Conservation (phyloP, 306 rosid species). For the Rosa lucieae region DNA sequence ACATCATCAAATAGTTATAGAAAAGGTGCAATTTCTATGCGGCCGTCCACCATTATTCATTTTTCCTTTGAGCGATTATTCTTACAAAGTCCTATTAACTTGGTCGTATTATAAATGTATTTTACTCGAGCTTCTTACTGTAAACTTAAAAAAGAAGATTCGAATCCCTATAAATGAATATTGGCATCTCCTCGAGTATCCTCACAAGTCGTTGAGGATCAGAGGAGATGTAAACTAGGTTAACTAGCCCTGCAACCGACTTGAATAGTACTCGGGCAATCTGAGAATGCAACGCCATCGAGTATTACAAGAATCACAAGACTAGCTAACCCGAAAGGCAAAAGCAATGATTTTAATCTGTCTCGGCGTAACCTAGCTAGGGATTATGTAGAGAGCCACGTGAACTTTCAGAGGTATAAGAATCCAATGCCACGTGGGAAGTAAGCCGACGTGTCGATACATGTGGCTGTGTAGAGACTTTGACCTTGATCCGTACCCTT, state of each 20-base stretch:
- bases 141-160: background rate
- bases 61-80: too few relatives aligned
- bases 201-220: background rate
- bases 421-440: constrained; percentile 15
- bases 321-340: too few relatives aligned
- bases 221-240: background rate
- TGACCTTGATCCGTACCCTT: constrained; percentile 29
- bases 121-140: background rate
- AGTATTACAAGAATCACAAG: too few relatives aligned
- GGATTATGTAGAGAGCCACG: background rate
- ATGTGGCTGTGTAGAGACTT: constrained; percentile 6
- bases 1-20: too few relatives aligned
- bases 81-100: background rate
- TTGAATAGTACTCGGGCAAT: background rate
- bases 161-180: background rate
- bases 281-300: background rate
- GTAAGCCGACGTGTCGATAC: background rate
- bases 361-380: background rate
- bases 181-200: background rate
- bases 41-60: too few relatives aligned
- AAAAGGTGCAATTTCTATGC: too few relatives aligned
- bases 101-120: too few relatives aligned
- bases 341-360: too few relatives aligned
- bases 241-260: background rate
- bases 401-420: constrained; percentile 18